phyloP scores from a whole-genome alignment of 352 stramenopile species.

The Pythium sukuiense region DNA sequence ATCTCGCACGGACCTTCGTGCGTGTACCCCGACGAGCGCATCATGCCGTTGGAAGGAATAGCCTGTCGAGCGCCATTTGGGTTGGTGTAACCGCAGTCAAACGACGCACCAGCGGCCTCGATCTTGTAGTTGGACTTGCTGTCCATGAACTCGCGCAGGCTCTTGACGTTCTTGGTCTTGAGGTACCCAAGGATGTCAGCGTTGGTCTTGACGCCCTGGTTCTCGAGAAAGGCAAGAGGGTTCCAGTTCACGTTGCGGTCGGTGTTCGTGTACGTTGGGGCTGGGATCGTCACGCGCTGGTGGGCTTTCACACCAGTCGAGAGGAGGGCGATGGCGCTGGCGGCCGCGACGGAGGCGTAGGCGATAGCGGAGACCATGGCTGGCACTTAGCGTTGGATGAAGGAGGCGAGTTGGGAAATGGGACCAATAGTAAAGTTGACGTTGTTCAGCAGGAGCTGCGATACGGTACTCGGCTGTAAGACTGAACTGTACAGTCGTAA shows the following conservation, averaged over 20 bases:
- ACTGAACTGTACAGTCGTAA: no score
- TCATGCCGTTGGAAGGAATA: conserved; percentile 21
- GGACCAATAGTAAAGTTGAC: no score
- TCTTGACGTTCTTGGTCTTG: conserved; percentile 38
- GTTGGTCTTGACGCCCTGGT: conserved; percentile 40
- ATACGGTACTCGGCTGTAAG: no score
- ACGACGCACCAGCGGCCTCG: conserved; percentile 7
- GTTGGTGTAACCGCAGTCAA: conserved; percentile 27
- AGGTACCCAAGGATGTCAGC: conserved; percentile 44
- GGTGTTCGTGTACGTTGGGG: neutral
- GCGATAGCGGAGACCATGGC: conserved; percentile 1
- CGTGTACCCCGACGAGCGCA: conserved; percentile 36
- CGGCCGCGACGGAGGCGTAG: neutral
- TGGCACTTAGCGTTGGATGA: no score
- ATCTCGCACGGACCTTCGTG: conserved; percentile 27
- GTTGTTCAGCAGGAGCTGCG: no score
- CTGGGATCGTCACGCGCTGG: neutral
- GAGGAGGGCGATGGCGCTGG: neutral
- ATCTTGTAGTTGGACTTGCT: conserved; percentile 36
- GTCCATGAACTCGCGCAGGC: conserved; percentile 45
- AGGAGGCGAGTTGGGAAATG: no score
- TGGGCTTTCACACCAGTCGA: neutral
- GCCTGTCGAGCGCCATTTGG: conserved; percentile 21
- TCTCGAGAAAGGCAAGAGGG: conserved; percentile 48
- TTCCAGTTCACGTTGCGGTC: conserved; percentile 14